phyloP scores from a whole-genome alignment of 129 eudicot genomes.

The Chrysanthemum makinoi region DNA sequence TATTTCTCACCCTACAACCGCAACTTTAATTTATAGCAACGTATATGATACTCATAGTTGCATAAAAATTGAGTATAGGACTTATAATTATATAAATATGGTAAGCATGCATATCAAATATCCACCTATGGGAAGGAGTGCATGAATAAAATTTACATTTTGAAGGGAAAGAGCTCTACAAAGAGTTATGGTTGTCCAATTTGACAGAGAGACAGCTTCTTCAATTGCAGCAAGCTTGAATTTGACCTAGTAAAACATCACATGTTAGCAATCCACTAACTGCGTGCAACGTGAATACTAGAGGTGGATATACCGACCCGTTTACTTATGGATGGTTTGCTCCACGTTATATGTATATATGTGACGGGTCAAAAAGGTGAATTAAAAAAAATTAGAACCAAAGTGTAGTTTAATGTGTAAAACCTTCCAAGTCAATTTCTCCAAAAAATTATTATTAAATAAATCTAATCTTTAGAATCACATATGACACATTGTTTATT shows the following conservation, averaged over 20 bases:
- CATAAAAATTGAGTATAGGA: neutral
- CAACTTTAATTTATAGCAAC: neutral
- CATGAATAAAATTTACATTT: constrained; percentile 51
- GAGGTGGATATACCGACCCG: constrained; percentile 1
- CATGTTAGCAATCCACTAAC: constrained; percentile 22
- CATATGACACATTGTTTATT: neutral
- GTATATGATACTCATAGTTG: constrained; percentile 11
- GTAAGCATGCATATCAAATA: constrained; percentile 4
- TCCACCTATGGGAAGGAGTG: constrained; percentile 14
- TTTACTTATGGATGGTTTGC: too few relatives aligned
- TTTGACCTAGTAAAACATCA: constrained; percentile 46
- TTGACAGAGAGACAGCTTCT: constrained; percentile 80
- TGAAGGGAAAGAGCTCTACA: constrained; percentile 94
- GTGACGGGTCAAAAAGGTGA: neutral
- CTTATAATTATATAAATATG: neutral
- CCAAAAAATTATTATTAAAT: neutral
- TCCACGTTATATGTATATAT: constrained; percentile 1
- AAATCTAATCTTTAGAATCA: neutral
- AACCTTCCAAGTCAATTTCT: constrained; percentile 6
- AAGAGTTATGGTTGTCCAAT: constrained; percentile 77
- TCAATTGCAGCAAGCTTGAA: constrained; percentile 78
- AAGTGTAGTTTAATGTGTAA: neutral
- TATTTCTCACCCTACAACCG: neutral
- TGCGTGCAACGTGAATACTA: constrained; percentile 5
- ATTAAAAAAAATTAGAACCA: neutral